Conservation (phyloP, 805 yeast species). For the Candida easanensis region DNA sequence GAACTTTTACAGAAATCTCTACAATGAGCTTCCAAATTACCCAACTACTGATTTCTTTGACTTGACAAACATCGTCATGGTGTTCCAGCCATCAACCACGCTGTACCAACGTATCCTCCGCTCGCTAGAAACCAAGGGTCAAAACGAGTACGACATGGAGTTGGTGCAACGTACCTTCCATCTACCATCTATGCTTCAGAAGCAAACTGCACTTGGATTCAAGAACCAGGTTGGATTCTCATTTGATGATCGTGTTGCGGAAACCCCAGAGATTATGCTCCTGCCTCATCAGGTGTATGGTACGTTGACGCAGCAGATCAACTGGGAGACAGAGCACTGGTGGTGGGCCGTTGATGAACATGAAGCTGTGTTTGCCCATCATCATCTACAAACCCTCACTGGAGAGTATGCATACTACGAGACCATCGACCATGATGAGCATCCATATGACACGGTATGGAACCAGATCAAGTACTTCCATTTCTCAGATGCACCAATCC, state of each 20-base stretch:
- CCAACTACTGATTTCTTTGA: slow-evolving; percentile 28
- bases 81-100: slow-evolving; percentile 46
- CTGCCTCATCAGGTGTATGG: slow-evolving; percentile 54
- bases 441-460: slow-evolving; percentile 20
- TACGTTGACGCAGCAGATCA: slow-evolving; percentile 49
- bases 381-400: slow-evolving; percentile 11
- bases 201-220: slow-evolving; percentile 6
- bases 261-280: slow-evolving; percentile 30
- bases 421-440: slow-evolving; percentile 12
- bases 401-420: slow-evolving; percentile 20
- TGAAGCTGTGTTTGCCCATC: slow-evolving; percentile 34
- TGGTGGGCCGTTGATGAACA: slow-evolving; percentile 43
- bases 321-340: slow-evolving; percentile 34
- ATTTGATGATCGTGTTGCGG: slow-evolving; percentile 12
- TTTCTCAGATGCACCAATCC: slow-evolving; percentile 63
- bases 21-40: slow-evolving; percentile 38
- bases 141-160: slow-evolving; percentile 55
- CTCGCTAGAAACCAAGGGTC: slow-evolving; percentile 26
- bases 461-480: slow-evolving; percentile 47
- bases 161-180: slow-evolving; percentile 37
- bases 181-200: slow-evolving; percentile 16
- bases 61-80: slow-evolving; percentile 52
- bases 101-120: slow-evolving; percentile 22
- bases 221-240: slow-evolving; percentile 1
- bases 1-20: slow-evolving; percentile 29